Base-by-base conservation (phyloP, 2,329 filamentous ascomycete genomes). In the Neofusicoccum laricinum region DNA sequence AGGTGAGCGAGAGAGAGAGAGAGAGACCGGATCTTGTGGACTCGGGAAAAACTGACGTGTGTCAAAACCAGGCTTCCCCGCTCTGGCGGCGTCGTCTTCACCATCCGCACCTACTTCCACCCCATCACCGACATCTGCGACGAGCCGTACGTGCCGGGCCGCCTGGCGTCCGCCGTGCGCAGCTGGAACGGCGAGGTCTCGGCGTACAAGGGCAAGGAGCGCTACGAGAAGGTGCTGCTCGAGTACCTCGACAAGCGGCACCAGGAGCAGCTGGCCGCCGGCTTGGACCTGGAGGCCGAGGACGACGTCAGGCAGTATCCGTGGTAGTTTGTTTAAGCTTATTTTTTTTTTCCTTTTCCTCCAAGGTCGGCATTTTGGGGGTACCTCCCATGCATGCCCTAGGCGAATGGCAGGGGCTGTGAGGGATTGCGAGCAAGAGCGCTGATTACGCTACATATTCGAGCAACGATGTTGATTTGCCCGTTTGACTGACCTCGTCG, bases 121-220 rank as follows among this genome's bases (percentile, higher is more conserved):
- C 90, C 89, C 0, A 77, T 94, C 34, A 88, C 82, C 0, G 86
- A 88, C 15, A 84, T 94, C 65, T 87, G 79, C 0, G 75, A 86
- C 73, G 90, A 94, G 77, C 85, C 88, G 17, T 91, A 90, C 73
- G 91, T 96, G 0, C 91, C 92, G 0, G 91, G 92, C 0, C 77
- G 92, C 38, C 75, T 96, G 71, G 92, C 92, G 2, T 91, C 89
- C 69, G 91, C 90, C 4, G 79, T 96, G 3, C 81, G 92, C 43
- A 94, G 91, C 74, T 95, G 92, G 92, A 90, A 89, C 0, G 86
- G 89, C 48, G 88, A 92, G 77, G 91, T 95, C 7, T 84, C 85
- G 15, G 80, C 79, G 68, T 96, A 96, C 73, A 95, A 95, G 78
- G 91, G 92, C 0, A 87, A 83, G 72, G 89, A 91, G 68, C 86